Evolutionary conservation across 129 eudicot species (phyloP).

Genomic region (Lactuca sativa): DNA sequence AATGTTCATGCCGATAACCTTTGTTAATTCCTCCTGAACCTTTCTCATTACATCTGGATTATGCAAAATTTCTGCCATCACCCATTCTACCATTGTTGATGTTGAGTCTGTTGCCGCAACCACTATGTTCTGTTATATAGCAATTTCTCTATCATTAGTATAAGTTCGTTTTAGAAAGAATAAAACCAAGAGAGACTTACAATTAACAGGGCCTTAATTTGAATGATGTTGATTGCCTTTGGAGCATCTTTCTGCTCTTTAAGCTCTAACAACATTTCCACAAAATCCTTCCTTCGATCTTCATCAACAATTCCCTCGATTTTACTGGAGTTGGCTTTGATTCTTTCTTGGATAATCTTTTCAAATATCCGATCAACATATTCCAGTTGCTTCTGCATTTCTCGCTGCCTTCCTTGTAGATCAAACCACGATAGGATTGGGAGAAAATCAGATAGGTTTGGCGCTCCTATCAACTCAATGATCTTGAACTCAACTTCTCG

Average conservation of each 20-base stretch:
- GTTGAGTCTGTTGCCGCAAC: slow-evolving; percentile 43
- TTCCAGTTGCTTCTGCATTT: slow-evolving; percentile 31
- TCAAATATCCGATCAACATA: slow-evolving; percentile 28
- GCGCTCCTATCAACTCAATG: slow-evolving; percentile 29
- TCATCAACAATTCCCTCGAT: slow-evolving; percentile 3
- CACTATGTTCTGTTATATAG: slow-evolving; percentile 27
- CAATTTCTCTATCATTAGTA: not conserved
- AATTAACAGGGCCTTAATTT: slow-evolving; percentile 43
- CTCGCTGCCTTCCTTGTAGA: slow-evolving; percentile 39
- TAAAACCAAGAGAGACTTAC: slow-evolving; percentile 12
- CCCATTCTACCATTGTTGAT: slow-evolving; percentile 45
- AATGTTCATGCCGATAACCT: slow-evolving; percentile 36
- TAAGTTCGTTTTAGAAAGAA: not conserved
- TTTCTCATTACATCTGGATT: slow-evolving; percentile 22
- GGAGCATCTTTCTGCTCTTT: slow-evolving; percentile 27
- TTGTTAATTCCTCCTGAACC: slow-evolving; percentile 38
- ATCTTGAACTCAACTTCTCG: slow-evolving; percentile 34
- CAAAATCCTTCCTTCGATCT: slow-evolving; percentile 41
- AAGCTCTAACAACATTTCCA: slow-evolving; percentile 41
- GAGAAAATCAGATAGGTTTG: slow-evolving; percentile 38
- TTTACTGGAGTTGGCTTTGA: slow-evolving; percentile 8
- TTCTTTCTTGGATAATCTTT: slow-evolving; percentile 29
- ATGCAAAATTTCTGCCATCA: slow-evolving; percentile 34
- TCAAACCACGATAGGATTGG: slow-evolving; percentile 37
- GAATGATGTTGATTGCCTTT: slow-evolving; percentile 28